These are phyloP conservation scores for Solanum neorickii DNA, from an alignment of 257 asterid genomes.

Conservation along the genomic window DNA sequence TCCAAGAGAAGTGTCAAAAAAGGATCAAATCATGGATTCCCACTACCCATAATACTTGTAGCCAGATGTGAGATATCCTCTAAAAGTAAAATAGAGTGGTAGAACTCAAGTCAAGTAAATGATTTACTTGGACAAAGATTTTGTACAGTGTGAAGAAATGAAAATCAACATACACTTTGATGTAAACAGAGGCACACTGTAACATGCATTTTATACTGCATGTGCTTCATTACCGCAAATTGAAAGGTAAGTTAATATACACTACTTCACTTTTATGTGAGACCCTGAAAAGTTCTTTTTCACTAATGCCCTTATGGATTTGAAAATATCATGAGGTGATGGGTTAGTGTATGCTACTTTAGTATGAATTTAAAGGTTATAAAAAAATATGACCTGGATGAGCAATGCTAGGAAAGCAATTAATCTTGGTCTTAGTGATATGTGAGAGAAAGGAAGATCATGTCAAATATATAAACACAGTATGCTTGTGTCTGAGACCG, in stretches of 20 bases:
- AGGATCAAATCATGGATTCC: not conserved
- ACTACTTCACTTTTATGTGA: too few relatives aligned
- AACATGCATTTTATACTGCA: not conserved
- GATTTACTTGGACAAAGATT: too few relatives aligned
- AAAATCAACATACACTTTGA: not conserved
- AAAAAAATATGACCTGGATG: not conserved
- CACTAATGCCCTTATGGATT: too few relatives aligned
- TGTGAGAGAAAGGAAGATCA: not conserved
- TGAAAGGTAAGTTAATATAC: not conserved
- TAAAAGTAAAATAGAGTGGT: too few relatives aligned
- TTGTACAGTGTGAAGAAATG: not conserved
- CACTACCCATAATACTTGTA: too few relatives aligned
- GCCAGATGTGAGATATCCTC: too few relatives aligned
- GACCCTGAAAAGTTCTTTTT: not conserved
- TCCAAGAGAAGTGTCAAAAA: not conserved
- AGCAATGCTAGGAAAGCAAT: not conserved
- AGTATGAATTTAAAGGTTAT: not conserved
- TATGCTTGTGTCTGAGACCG: too few relatives aligned
- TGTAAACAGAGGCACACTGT: not conserved
- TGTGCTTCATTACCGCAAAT: not conserved
- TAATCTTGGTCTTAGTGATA: not conserved
- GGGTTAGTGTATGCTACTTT: too few relatives aligned
- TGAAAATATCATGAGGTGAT: too few relatives aligned
- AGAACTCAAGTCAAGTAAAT: too few relatives aligned
- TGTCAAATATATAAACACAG: too few relatives aligned